Evolutionary conservation across 2,329 filamentous ascomycete species (phyloP), one percentile per base, ranked within the genome.

Genomic region (Tolypocladium album): DNA sequence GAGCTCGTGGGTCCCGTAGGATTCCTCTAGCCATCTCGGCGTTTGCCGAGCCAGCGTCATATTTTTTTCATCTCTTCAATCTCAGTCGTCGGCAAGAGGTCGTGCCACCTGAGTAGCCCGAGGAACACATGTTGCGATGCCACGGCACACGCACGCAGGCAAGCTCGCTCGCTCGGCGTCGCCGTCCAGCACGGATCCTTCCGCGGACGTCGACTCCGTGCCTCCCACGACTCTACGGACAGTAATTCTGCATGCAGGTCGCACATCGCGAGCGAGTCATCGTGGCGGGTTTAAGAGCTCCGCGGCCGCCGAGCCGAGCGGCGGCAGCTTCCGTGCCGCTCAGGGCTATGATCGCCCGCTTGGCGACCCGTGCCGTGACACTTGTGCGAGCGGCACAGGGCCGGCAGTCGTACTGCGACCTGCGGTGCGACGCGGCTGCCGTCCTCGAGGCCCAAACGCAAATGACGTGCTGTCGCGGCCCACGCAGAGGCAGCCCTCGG

Each of bases 341-440:
- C 47, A n/a, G 17, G 47, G 47, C 27, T 34, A 9, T n/a, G 27
- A 52, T 12, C 8, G 47, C 47, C 47, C 27, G 47, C 27, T 3
- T 34, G 27, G 4, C 27, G 24, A 34, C 24, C 7, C 47, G 47
- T 2, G 47, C 47, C 27, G 27, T n/a, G 27, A 52, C 27, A 24
- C 24, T 4, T 27, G 24, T 52, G 47, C 47, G 1, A 52, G 27
- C 27, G 31, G 24, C 4, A n/a, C 47, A 52, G 27, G 47, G 27
- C 27, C 47, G 47, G 47, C 47, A 52, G 47, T 34, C 47, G 20
- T 52, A 34, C 47, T 7, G 17, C 47, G 1, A 43, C 42, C 56
- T 58, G 56, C 56, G 39, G 56, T 58, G 56, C 42, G 15, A 58
- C 56, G 34, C 27, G 56, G 43, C n/a, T 50, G 56, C 43, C 56